Evolutionary conservation across 495 filamentous ascomycete genomes (phyloP), one percentile per base, ranked within the genome.

Genomic region (Penicillium roqueforti): DNA sequence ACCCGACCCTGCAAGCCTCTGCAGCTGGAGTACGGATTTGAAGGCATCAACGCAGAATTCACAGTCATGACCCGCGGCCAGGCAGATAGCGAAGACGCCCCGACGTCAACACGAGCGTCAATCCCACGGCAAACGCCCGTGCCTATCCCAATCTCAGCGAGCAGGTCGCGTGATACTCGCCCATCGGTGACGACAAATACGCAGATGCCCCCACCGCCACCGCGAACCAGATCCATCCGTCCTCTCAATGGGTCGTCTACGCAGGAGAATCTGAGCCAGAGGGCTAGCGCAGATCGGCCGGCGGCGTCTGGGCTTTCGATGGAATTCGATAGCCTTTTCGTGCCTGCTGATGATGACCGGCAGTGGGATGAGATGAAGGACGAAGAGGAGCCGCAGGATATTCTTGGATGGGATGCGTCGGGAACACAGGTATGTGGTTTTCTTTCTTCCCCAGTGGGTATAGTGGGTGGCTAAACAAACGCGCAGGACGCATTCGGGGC

Each of bases 31-130:
- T 97, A 97, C 65, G 76, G 76, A 7, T 71, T 79, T 28, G 83
- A 88, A 45, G 93, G 91, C 14, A 76, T 97, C 49, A 70, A 80
- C 42, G 88, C 87, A 54, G 89, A 96, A 50, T 97, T 95, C 63
- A 92, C 92, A 14, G 69, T 98, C 40, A 97, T 96, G 92, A 98
- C 93, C 9, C 83, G 87, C 28, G 90, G 91, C n/a, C 89, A 95
- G 53, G 80, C 80, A 56, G 74, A 76, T 28, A 73, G 71, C 29
- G 71, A 76, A 14, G 71, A 78, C 45, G 57, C 49, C 58, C 58
- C 63, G 7, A 54, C 41, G 34, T 71, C 72, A 29, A 64, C 69
- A 20, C 60, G 66, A 8, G 68, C 60, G 11, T 49, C 60, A 3
- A 59, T 61, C 18, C 69, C 70, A 18, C 67, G 68, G 26, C 72